Percentiles rank a stretch among this genome's conserved stretches.
phyloP scores from a whole-genome alignment of 2,329 filamentous ascomycete species.

The Fusarium sp. region DNA sequence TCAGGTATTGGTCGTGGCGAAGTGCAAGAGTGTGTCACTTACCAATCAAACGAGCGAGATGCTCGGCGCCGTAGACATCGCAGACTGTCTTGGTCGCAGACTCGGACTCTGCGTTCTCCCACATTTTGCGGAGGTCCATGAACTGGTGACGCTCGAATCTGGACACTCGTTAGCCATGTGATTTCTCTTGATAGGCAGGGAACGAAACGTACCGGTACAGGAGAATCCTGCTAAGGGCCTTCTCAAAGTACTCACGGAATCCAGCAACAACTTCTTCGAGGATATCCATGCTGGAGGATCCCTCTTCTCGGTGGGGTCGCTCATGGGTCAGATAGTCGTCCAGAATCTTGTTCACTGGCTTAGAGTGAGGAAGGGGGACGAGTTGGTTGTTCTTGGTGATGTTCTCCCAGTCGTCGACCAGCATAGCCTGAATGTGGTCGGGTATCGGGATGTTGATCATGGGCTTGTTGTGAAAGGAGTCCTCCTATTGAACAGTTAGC shows the following conservation, averaged over 20 bases:
- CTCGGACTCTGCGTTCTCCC: slow-evolving; percentile 71
- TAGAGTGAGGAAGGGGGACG: slow-evolving; percentile 82
- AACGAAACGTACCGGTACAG: slow-evolving; percentile 74
- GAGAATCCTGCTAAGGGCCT: slow-evolving; percentile 85
- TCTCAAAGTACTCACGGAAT: slow-evolving; percentile 94
- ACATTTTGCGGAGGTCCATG: slow-evolving; percentile 78
- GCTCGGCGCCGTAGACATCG: slow-evolving; percentile 93
- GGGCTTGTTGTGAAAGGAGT: slow-evolving; percentile 84
- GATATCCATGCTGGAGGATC: slow-evolving; percentile 82
- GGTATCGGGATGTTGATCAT: slow-evolving; percentile 89
- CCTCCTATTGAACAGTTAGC: slow-evolving; percentile 73
- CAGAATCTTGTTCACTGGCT: slow-evolving; percentile 82
- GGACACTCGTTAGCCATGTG: slow-evolving; percentile 36
- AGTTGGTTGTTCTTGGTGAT: slow-evolving; percentile 95
- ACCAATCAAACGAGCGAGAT: slow-evolving; percentile 91
- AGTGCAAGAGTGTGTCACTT: slow-evolving; percentile 48
- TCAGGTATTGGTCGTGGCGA: slow-evolving; percentile 2
- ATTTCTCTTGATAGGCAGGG: not conserved
- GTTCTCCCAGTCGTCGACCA: slow-evolving; percentile 99
- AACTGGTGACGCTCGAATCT: slow-evolving; percentile 94
- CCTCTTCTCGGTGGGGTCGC: slow-evolving; percentile 71
- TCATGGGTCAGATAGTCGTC: slow-evolving; percentile 83
- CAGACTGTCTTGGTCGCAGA: slow-evolving; percentile 77
- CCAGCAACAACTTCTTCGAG: slow-evolving; percentile 90
- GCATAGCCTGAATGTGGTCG: slow-evolving; percentile 88